A percentile compares a stretch with the other conserved stretches of the same genome.
Conservation (phyloP, 2,329 filamentous ascomycete species). For the Sphaerulina musiva region DNA sequence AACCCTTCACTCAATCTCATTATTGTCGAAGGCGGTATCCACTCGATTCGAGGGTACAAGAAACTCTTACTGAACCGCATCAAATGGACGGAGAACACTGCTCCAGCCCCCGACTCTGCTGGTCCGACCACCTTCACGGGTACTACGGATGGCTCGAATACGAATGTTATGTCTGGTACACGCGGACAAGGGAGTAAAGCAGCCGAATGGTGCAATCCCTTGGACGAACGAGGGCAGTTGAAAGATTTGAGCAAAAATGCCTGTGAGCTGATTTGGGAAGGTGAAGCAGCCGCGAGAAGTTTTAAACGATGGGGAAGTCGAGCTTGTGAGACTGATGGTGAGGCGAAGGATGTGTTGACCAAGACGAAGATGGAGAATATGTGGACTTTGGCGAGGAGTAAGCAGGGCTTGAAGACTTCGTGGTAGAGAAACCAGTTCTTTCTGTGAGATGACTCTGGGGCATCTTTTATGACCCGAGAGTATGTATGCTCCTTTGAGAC, state of each 20-base stretch:
- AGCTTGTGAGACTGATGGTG: conserved; percentile 86
- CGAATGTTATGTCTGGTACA: conserved; percentile 18
- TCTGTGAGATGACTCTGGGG: neutral
- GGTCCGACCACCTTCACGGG: conserved; percentile 29
- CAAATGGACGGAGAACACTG: conserved; percentile 86
- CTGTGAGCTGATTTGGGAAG: conserved; percentile 82
- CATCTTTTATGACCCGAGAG: too few species aligned
- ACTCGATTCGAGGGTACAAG: conserved; percentile 77
- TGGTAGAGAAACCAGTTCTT: neutral
- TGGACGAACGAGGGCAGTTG: conserved; percentile 69
- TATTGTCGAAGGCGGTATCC: conserved; percentile 82
- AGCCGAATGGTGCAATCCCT: conserved; percentile 67
- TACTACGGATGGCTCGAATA: conserved; percentile 20
- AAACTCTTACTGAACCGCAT: conserved; percentile 92
- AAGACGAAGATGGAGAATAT: conserved; percentile 90
- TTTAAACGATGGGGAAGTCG: conserved; percentile 86
- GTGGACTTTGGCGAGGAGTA: conserved; percentile 78
- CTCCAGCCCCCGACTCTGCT: conserved; percentile 46
- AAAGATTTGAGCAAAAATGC: conserved; percentile 78
- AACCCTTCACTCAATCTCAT: conserved; percentile 83
- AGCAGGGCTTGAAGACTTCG: conserved; percentile 8
- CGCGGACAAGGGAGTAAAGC: conserved; percentile 49
- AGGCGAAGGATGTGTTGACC: conserved; percentile 72
- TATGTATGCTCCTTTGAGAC: too few species aligned
- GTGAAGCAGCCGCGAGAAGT: conserved; percentile 69